Evolutionary conservation across 306 rosid species (phyloP), one percentile per base, ranked within the genome.

Genomic region (Rubus parviflorus): DNA sequence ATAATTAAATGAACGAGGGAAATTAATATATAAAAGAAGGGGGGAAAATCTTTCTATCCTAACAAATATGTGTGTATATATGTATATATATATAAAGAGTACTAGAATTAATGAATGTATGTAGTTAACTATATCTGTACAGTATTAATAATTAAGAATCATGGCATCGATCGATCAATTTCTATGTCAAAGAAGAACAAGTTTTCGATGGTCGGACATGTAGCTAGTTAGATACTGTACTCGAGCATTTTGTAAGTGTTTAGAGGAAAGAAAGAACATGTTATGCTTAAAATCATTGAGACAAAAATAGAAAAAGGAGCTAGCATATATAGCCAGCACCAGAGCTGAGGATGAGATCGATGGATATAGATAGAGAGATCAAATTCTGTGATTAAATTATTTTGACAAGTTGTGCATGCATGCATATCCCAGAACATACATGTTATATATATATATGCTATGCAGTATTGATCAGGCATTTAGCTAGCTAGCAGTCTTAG

Each of bases 231-330:
- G 43, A n/a, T 72, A 19, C 78, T 41, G 11, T 72, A 19, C 78
- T 41, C 17, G 20, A 15, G 56, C 56, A 51, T 19, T 71, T 72
- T 47, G 58, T n/a, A n/a, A n/a, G n/a, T 75, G 25, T 62, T 25
- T 17, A 70, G 68, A 76, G 63, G 62, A 11, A 63, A 51, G 49
- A 64, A 14, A 58, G 63, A 12, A 25, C 20, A 64, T 22, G 19
- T 20, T 40, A 41, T 73, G 75, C 72, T 67, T 72, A 73, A 30
- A 23, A 69, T 46, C 75, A 70, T 19, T 51, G 67, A 74, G 45
- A 63, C 61, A 60, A 11, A 51, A n/a, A 78, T 45, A 66, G 70
- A 85, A 72, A 30, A 81, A 78, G 53, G 46, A 73, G 78, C 56
- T 25, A 10, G 67, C 67, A n/a, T n/a, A n/a, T n/a, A n/a, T 30